Percentiles rank a stretch among this genome's conserved stretches.
Conservation (phyloP, 495 filamentous ascomycete genomes). For the Penicillium subrubescens region DNA sequence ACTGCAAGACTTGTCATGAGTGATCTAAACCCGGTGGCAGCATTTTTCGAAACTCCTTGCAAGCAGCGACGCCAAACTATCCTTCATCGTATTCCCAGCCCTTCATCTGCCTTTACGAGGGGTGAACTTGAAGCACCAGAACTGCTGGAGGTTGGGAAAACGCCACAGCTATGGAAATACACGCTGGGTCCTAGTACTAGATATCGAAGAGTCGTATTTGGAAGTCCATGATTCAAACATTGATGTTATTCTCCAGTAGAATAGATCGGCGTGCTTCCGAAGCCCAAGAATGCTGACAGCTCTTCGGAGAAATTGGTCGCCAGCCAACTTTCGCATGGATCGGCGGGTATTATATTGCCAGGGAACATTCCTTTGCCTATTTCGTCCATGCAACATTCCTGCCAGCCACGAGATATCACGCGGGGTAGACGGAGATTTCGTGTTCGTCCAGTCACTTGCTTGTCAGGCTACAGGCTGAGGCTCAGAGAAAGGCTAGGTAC, state of each 20-base stretch:
- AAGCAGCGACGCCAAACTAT: neutral
- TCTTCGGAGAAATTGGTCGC: neutral
- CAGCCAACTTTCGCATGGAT: neutral
- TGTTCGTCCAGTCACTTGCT: neutral
- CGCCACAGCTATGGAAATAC: neutral
- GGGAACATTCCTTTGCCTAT: constrained; percentile 1
- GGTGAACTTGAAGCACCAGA: neutral
- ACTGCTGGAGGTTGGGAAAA: neutral
- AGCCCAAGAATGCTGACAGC: neutral
- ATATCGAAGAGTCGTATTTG: neutral
- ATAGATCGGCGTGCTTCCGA: neutral
- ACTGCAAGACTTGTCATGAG: neutral
- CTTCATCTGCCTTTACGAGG: neutral
- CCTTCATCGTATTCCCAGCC: neutral
- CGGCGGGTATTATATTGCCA: neutral
- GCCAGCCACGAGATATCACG: neutral
- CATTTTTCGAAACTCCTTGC: neutral
- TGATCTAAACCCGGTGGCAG: neutral
- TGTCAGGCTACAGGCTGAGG: neutral
- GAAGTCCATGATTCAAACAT: neutral
- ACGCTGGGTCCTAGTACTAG: neutral
- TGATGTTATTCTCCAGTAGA: neutral
- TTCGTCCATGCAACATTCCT: neutral
- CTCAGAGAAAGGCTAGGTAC: neutral
- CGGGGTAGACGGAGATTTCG: neutral